phyloP scores from a whole-genome alignment of 2,329 filamentous ascomycete species.

The Aspergillus intermedius region DNA sequence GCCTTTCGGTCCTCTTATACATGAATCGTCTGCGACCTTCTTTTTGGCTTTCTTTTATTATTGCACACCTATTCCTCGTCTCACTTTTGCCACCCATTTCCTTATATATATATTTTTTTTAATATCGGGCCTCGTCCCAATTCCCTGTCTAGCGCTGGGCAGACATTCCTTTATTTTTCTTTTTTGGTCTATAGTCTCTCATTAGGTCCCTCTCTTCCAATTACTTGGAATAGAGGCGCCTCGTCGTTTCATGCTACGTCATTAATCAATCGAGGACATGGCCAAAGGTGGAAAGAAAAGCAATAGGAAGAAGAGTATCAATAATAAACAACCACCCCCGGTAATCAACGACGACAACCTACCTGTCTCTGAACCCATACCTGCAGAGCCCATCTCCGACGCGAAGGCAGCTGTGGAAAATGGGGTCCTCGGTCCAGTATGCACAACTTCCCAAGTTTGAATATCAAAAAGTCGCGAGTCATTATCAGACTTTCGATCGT shows the following conservation, averaged over 20 bases:
- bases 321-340: constrained; percentile 18
- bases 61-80: constrained; percentile 13
- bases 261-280: constrained; percentile 31
- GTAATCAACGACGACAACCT: constrained; percentile 20
- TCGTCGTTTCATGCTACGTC: constrained; percentile 21
- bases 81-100: constrained; percentile 9
- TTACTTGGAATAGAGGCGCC: constrained; percentile 4
- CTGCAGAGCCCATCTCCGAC: constrained; percentile 15
- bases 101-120: constrained; percentile 6
- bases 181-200: constrained; percentile 15
- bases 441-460: constrained; percentile 37
- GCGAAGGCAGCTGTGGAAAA: constrained; percentile 29
- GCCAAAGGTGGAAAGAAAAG: constrained; percentile 30
- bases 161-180: constrained; percentile 17
- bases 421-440: constrained; percentile 36
- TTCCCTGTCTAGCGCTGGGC: constrained; percentile 20
- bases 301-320: constrained; percentile 28
- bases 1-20: constrained; percentile 24
- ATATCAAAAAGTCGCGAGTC: constrained; percentile 37
- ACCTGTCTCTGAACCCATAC: constrained; percentile 15
- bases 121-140: constrained; percentile 1
- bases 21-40: constrained; percentile 20
- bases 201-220: constrained; percentile 12
- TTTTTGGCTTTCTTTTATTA: constrained; percentile 11
- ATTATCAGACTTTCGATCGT: constrained; percentile 41